phyloP scores from a whole-genome alignment of 1,139 yeast genomes.

The Diutina ranongensis region DNA sequence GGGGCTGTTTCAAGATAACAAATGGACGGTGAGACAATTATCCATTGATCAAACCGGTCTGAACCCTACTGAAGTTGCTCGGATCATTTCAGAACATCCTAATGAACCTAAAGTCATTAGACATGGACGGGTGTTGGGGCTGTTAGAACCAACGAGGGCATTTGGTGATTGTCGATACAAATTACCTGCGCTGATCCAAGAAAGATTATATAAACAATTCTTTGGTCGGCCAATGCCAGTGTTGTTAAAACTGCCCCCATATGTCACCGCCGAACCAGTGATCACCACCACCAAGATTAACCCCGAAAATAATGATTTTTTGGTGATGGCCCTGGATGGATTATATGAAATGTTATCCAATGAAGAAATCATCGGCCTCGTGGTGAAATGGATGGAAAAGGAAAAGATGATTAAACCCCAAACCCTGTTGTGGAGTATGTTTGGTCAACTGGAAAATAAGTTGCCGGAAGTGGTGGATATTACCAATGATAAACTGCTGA shows the following conservation, averaged over 20 bases:
- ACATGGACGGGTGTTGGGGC: slow-evolving; percentile 82
- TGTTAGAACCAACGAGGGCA: slow-evolving; percentile 85
- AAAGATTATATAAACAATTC: slow-evolving; percentile 59
- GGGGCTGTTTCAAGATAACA: slow-evolving; percentile 59
- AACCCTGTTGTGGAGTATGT: slow-evolving; percentile 35
- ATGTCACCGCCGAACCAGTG: slow-evolving; percentile 94
- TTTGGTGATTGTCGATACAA: slow-evolving; percentile 96
- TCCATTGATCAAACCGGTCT: slow-evolving; percentile 94
- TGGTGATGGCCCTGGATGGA: slow-evolving; percentile 93
- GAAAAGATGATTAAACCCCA: slow-evolving; percentile 49
- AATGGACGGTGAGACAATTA: slow-evolving; percentile 82
- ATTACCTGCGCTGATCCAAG: slow-evolving; percentile 63
- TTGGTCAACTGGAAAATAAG: slow-evolving; percentile 35
- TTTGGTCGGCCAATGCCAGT: slow-evolving; percentile 60
- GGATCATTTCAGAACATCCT: slow-evolving; percentile 83
- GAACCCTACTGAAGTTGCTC: slow-evolving; percentile 74
- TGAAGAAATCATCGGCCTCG: slow-evolving; percentile 86
- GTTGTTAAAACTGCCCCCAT: slow-evolving; percentile 81
- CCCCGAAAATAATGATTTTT: slow-evolving; percentile 66
- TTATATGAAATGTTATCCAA: slow-evolving; percentile 83
- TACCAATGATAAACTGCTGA: slow-evolving; percentile 40
- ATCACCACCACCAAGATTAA: slow-evolving; percentile 70
- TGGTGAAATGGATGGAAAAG: slow-evolving; percentile 86
- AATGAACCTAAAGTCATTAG: slow-evolving; percentile 75
- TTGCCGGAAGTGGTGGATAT: slow-evolving; percentile 55